Conservation (phyloP, 2,329 filamentous ascomycete genomes). For the Sclerotinia sclerotiorum region DNA sequence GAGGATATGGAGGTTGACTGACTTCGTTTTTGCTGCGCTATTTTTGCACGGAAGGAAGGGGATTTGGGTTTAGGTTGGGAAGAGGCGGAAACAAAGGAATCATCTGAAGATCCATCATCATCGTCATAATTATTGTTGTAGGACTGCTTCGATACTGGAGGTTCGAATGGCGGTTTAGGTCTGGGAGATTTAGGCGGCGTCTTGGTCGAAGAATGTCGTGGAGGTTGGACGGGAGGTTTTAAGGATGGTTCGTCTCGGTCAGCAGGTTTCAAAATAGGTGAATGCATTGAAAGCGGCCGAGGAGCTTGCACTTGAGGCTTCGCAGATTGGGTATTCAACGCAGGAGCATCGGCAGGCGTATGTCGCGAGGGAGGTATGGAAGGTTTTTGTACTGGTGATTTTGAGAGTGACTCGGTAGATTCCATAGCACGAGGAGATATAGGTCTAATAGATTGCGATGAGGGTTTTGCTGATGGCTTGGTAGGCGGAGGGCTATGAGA, state of each 20-base stretch:
- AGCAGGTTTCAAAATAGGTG: neutral
- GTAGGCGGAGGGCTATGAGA: neutral
- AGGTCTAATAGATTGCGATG: constrained; percentile 10
- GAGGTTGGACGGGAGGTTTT: neutral
- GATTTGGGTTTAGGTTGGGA: constrained; percentile 23
- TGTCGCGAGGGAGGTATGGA: neutral
- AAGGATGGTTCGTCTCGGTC: neutral
- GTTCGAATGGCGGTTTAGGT: constrained; percentile 11
- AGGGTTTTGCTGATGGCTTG: neutral
- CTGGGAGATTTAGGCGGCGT: constrained; percentile 1
- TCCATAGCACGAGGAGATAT: neutral
- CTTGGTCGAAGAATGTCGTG: constrained; percentile 4
- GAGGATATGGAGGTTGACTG: constrained; percentile 29
- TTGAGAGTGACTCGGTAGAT: neutral
- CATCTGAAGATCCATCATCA: constrained; percentile 35
- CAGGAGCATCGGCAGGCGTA: neutral
- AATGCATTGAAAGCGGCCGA: constrained; percentile 10
- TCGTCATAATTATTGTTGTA: constrained; percentile 27
- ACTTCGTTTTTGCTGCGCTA: constrained; percentile 32
- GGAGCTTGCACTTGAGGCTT: neutral
- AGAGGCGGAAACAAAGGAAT: constrained; percentile 41
- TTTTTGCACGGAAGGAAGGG: constrained; percentile 35
- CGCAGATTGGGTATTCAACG: neutral
- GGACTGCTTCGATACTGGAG: constrained; percentile 11
- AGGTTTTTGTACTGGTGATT: neutral